Evolutionary conservation across 306 rosid species (phyloP), one percentile per base, ranked within the genome.

Genomic region (Boehmeria nivea): DNA sequence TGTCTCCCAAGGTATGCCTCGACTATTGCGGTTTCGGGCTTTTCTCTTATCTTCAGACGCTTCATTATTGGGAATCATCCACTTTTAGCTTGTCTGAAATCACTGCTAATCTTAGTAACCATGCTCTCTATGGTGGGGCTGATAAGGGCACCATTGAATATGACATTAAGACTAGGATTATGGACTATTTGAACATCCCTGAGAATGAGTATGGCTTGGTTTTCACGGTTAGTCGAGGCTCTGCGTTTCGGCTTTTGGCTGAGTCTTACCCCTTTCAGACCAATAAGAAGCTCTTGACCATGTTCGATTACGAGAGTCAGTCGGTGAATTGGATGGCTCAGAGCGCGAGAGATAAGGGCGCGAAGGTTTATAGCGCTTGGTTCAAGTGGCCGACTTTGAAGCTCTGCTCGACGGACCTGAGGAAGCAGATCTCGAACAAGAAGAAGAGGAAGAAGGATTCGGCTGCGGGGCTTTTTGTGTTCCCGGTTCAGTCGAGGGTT

Each of bases 1-100:
- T 90, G 59, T 72, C 83, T 0, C 94, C 88, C 1, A 90, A 86
- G 98, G 98, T 86, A 79, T 86, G 95, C 88, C 98, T 90, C 57
- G 98, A 90, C 68, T 90, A 90, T 70, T 90, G 98, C 73, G 98
- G 98, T 46, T 90, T 86, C 53, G 98, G 98, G 18, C 84, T 90
- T 36, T 90, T 90, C 61, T 90, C 98, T 53, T 82, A 76, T 57
- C 78, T 84, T 61, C 98, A 90, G 85, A 87, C 98, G 20, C 69
- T 84, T 65, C 98, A 90, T 16, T 78, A 86, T 43, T 86, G 95
- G 98, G 98, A 90, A 57, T 90, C 98, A 16, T 86, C 82, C 58
- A 90, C 98, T 6, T 90, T 90, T 82, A 90, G 98, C 66, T 74
- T 90, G 83, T 84, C 95, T 68, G 95, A 90, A 76, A 86, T 90